Conservation (phyloP, 257 asterid genomes). For the Solanum sparsipilum region DNA sequence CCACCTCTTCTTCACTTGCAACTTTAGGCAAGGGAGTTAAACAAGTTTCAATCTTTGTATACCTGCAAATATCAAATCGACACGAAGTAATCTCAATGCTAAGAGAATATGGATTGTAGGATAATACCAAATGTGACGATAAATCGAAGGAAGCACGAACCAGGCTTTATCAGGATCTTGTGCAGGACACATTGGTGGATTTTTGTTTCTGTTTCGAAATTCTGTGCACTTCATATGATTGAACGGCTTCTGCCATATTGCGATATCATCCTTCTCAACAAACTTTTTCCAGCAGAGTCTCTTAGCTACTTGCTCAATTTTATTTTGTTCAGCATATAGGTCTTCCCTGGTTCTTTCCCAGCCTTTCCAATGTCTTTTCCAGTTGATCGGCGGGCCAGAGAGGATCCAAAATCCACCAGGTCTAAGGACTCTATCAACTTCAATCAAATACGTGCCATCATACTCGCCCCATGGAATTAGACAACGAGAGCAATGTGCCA, state of each 20-base stretch:
- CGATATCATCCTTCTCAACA: slow-evolving; percentile 68
- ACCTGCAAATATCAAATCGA: slow-evolving; percentile 29
- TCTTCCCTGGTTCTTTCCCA: slow-evolving; percentile 68
- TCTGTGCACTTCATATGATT: slow-evolving; percentile 45
- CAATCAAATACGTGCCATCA: slow-evolving; percentile 64
- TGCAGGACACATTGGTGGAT: slow-evolving; percentile 38
- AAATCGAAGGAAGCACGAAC: slow-evolving; percentile 19
- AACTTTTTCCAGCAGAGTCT: slow-evolving; percentile 82
- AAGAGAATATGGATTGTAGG: too few species aligned
- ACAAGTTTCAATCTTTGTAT: slow-evolving; percentile 56
- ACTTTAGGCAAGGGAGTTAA: slow-evolving; percentile 67
- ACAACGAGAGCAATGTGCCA: slow-evolving; percentile 95
- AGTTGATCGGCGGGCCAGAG: slow-evolving; percentile 81
- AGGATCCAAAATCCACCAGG: slow-evolving; percentile 96
- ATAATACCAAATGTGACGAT: too few species aligned
- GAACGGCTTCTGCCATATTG: slow-evolving; percentile 74
- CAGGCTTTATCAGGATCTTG: slow-evolving; percentile 62
- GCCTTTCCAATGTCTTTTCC: slow-evolving; percentile 77
- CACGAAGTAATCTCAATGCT: too few species aligned
- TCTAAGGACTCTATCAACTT: slow-evolving; percentile 70
- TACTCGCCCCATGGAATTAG: slow-evolving; percentile 87
- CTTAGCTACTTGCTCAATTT: slow-evolving; percentile 51
- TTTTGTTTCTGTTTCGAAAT: slow-evolving; percentile 7
- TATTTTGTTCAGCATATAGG: slow-evolving; percentile 63
- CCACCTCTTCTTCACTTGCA: slow-evolving; percentile 26